These are phyloP conservation scores for Populus deltoides DNA, from an alignment of 345 rosid genomes.

Conservation along the genomic window DNA sequence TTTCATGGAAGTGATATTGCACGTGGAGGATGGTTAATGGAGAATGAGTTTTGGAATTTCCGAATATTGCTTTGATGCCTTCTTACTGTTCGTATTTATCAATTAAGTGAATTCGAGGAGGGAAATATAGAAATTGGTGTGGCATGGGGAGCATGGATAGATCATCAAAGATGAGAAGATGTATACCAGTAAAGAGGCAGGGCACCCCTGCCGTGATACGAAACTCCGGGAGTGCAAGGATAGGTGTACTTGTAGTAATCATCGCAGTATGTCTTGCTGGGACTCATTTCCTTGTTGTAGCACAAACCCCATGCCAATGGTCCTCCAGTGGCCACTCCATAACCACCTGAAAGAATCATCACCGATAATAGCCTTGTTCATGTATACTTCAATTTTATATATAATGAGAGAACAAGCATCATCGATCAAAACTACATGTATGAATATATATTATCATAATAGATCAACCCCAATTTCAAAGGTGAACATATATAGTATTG, in stretches of 20 bases:
- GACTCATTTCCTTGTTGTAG: constrained; percentile 90
- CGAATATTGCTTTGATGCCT: too few species aligned
- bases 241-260: constrained; percentile 62
- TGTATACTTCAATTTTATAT: background rate
- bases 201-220: constrained; percentile 90
- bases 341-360: constrained; percentile 54
- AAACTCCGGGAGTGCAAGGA: constrained; percentile 75
- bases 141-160: background rate
- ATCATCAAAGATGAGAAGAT: background rate
- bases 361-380: background rate
- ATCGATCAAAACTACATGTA: background rate
- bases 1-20: background rate
- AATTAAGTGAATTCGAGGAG: background rate
- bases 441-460: background rate
- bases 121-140: background rate
- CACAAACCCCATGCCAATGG: constrained; percentile 91
- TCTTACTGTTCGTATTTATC: background rate
- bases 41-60: too few species aligned
- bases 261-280: constrained; percentile 62
- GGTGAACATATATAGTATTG: background rate
- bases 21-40: too few species aligned
- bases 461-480: background rate
- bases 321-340: constrained; percentile 91
- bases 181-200: constrained; percentile 71
- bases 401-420: background rate